phyloP scores from a whole-genome alignment of 352 stramenopile species.

The Stramenopiles sp. region DNA sequence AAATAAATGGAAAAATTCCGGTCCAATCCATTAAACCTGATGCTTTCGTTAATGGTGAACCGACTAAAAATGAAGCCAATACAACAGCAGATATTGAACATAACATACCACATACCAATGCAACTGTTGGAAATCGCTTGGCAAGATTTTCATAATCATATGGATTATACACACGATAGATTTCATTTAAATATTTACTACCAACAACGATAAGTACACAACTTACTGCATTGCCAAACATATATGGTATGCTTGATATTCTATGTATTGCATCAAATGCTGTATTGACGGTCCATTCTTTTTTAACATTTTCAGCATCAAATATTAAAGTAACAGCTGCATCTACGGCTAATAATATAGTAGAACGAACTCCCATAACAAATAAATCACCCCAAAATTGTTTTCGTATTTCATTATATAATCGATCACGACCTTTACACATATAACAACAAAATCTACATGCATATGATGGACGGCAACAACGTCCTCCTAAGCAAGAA shows the following conservation, averaged over 20 bases:
- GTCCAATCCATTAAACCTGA: background rate
- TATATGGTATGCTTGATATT: background rate
- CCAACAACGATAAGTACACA: background rate
- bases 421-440: background rate
- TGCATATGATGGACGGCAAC: no score
- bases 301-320: background rate
- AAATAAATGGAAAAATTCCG: background rate
- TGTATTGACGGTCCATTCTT: background rate
- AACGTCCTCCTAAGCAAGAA: no score
- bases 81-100: background rate
- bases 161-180: slow-evolving; percentile 1
- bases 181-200: slow-evolving; percentile 1
- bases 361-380: background rate
- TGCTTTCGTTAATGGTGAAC: background rate
- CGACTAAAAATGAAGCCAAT: background rate
- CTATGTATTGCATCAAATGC: background rate
- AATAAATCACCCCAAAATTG: background rate
- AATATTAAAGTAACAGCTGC: background rate
- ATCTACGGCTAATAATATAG: background rate
- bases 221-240: background rate
- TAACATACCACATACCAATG: background rate
- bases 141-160: background rate
- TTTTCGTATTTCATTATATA: background rate
- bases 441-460: background rate
- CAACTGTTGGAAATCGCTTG: background rate